phyloP scores from a whole-genome alignment of 2,329 filamentous ascomycete species.

The Epichloe scottii region DNA sequence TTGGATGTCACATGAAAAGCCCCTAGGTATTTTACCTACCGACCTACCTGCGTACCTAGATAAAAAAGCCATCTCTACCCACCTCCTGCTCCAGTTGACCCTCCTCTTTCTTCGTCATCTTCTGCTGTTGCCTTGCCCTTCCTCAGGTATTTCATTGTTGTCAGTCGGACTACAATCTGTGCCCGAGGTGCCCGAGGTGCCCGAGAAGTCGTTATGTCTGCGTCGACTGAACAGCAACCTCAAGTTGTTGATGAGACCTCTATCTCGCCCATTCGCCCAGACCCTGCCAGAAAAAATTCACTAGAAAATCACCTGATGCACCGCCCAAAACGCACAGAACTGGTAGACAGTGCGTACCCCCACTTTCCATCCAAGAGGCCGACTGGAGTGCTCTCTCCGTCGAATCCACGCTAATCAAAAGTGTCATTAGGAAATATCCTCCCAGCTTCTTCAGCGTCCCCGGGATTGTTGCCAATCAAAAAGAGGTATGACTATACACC shows the following conservation, averaged over 20 bases:
- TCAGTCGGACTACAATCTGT: background rate
- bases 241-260: slow-evolving; percentile 35
- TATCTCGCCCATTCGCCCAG: slow-evolving; percentile 40
- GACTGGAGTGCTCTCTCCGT: background rate
- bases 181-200: background rate
- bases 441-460: slow-evolving; percentile 64
- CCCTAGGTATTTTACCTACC: too few relatives aligned
- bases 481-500: slow-evolving; percentile 39
- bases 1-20: background rate
- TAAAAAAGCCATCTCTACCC: background rate
- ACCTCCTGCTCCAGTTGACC: background rate
- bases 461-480: slow-evolving; percentile 65
- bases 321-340: slow-evolving; percentile 61
- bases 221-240: slow-evolving; percentile 12
- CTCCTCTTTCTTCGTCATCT: background rate
- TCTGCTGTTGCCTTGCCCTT: background rate
- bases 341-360: slow-evolving; percentile 58
- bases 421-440: slow-evolving; percentile 69
- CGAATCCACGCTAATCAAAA: slow-evolving; percentile 9
- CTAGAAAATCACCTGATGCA: slow-evolving; percentile 60
- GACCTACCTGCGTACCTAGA: background rate
- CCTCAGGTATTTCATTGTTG: background rate
- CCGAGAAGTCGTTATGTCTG: slow-evolving; percentile 15
- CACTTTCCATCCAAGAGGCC: background rate
- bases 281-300: slow-evolving; percentile 49